Conservation (phyloP, 2,329 filamentous ascomycete species). For the Aureobasidium pullulans region DNA sequence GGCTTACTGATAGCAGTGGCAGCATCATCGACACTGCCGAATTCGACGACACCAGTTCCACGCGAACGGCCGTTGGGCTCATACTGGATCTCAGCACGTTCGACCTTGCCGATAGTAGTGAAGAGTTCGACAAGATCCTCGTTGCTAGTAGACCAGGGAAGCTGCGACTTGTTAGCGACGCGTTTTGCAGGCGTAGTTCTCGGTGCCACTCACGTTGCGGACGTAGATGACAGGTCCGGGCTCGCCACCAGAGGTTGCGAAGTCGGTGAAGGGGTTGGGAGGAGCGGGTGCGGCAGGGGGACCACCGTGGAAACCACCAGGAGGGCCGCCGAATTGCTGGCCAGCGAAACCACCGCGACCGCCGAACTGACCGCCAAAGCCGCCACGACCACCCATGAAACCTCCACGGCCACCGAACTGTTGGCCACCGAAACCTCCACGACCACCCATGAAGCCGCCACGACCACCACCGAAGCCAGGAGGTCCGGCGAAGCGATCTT, state of each 20-base stretch:
- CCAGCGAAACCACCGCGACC: constrained; percentile 33
- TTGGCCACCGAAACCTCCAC: constrained; percentile 20
- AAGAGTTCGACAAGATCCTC: constrained; percentile 95
- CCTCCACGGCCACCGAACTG: constrained; percentile 36
- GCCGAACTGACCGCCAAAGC: constrained; percentile 45
- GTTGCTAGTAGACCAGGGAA: constrained; percentile 98
- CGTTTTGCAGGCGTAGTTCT: constrained; percentile 19
- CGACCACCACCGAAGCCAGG: constrained; percentile 33
- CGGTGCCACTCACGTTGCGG: constrained; percentile 68
- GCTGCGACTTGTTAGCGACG: constrained; percentile 44
- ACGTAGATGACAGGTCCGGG: constrained; percentile 83
- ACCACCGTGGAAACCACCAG: constrained; percentile 41
- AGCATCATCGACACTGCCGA: constrained; percentile 73
- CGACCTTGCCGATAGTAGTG: constrained; percentile 94
- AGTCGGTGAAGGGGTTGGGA: constrained; percentile 91
- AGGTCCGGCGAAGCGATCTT: constrained; percentile 80
- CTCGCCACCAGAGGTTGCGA: constrained; percentile 78
- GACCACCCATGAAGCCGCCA: constrained; percentile 33
- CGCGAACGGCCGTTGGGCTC: constrained; percentile 92
- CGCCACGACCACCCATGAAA: constrained; percentile 48
- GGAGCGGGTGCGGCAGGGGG: constrained; percentile 44
- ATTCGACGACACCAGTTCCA: constrained; percentile 93
- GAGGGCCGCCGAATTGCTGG: constrained; percentile 20
- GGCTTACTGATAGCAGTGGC: constrained; percentile 74
- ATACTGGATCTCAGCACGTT: constrained; percentile 98